A percentile compares a stretch with the other conserved stretches of the same genome.
Evolutionary conservation across 2,329 filamentous ascomycete species (phyloP).

Genomic region (Hymenoscyphus fraxineus): DNA sequence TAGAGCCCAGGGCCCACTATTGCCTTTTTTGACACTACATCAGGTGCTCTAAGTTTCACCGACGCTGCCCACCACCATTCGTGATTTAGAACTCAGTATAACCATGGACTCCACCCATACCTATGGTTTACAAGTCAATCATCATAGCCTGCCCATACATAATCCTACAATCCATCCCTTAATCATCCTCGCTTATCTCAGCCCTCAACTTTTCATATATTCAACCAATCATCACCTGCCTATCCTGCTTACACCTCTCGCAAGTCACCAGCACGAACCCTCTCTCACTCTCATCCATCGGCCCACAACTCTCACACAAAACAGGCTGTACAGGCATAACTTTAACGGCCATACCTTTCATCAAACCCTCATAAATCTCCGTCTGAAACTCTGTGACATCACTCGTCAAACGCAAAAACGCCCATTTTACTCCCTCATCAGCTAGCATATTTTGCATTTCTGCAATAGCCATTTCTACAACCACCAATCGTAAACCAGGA

Average conservation of each 20-base stretch:
- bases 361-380: conserved; percentile 14
- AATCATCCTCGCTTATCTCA: not conserved
- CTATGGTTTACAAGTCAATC: not conserved
- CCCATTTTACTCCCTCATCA: conserved; percentile 1
- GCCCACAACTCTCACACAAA: conserved; percentile 14
- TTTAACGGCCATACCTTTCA: not conserved
- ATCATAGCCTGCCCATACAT: not conserved
- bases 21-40: too few relatives aligned
- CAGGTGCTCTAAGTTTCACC: too few relatives aligned
- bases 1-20: too few relatives aligned
- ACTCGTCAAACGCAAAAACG: conserved; percentile 16
- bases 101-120: not conserved
- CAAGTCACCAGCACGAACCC: not conserved
- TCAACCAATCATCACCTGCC: conserved; percentile 7
- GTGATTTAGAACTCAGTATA: not conserved
- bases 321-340: not conserved
- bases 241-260: conserved; percentile 4
- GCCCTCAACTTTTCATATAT: not conserved
- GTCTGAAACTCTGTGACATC: conserved; percentile 22
- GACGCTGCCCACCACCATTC: too few relatives aligned
- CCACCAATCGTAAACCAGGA: conserved; percentile 15
- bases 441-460: conserved; percentile 20
- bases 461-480: conserved; percentile 20
- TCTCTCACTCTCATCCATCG: not conserved
- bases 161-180: not conserved